Evolutionary conservation across 2,329 filamentous ascomycete genomes (phyloP), one percentile per base, ranked within the genome.

Genomic region (Colletotrichum sp.): DNA sequence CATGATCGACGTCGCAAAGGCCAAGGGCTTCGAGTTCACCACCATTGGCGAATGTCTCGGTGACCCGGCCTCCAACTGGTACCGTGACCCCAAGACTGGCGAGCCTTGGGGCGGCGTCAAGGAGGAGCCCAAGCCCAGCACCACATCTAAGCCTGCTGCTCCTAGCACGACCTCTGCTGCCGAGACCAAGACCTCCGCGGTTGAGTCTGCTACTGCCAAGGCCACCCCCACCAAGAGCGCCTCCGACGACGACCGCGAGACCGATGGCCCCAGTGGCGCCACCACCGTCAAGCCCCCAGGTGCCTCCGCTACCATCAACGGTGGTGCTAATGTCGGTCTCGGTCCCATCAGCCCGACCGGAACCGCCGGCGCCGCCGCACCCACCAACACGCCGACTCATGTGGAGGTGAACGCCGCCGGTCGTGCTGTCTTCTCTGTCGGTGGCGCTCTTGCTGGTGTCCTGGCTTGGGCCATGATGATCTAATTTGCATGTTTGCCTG

Each of bases 11-110:
- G 83, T 80, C 66, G 80, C 85, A 6, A 83, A 81, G 56, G 73
- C 77, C 9, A 82, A 86, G 34, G 84, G 84, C 27, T 88, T 86
- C 83, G 83, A 83, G 78, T 82, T 85, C 16, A 86, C 87, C 34
- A 87, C 86, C 8, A 80, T 88, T 18, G 87, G 87, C 64, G 87
- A 88, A 74, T 89, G 87, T 76, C 82, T 89, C 39, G 85, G 83
- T 30, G 87, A 89, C 77, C 84, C 85, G 13, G 65, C 77, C 8
- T 81, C 78, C 43, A 89, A 89, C 82, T 89, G 87, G 87, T 89
- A 89, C 80, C 85, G 87, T 27, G 78, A 81, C 65, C 80, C 83
- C 1, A 81, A 79, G 13, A 82, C 80, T 36, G 77, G 76, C 27
- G 74, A 73, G 67, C 68, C 65, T n/a, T 66, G 27, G 52, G 16